These are phyloP conservation scores for Diutina catenulata DNA, from an alignment of 1,139 yeast genomes.

Conservation along the genomic window DNA sequence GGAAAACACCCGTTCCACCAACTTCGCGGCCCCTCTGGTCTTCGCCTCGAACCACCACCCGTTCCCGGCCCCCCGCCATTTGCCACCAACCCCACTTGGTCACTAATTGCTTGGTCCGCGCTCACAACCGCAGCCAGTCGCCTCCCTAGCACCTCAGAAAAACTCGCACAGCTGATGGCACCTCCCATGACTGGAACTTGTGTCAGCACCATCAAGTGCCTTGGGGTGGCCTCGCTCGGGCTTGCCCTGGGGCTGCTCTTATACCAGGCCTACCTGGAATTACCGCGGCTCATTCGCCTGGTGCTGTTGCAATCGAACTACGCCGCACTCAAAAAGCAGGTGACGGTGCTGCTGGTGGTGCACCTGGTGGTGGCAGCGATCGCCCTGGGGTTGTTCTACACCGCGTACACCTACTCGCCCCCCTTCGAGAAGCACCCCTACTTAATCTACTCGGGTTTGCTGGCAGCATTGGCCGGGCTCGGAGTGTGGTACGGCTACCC, in stretches of 20 bases:
- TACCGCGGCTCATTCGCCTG: slow-evolving; percentile 23
- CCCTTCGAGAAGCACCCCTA: slow-evolving; percentile 41
- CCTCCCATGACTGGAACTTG: slow-evolving; percentile 27
- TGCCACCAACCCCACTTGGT: no score
- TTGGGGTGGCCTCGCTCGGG: slow-evolving; percentile 44
- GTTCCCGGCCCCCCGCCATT: no score
- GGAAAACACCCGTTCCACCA: no score
- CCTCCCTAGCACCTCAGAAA: no score
- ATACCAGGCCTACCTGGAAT: slow-evolving; percentile 21
- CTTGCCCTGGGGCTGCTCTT: slow-evolving; percentile 31
- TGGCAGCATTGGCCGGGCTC: slow-evolving; percentile 21
- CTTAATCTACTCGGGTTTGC: slow-evolving; percentile 41
- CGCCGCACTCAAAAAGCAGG: slow-evolving; percentile 7
- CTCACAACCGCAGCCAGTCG: no score
- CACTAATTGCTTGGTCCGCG: no score
- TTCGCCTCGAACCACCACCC: no score
- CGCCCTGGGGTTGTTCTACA: slow-evolving; percentile 21
- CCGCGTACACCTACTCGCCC: slow-evolving; percentile 33
- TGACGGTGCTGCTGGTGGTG: slow-evolving; percentile 18
- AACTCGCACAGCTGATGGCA: no score
- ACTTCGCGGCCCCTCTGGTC: no score
- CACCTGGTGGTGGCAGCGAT: slow-evolving; percentile 26
- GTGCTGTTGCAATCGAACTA: slow-evolving; percentile 12
- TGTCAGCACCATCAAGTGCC: slow-evolving; percentile 35
- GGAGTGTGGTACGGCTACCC: slow-evolving; percentile 5